Percentiles rank a stretch among this genome's conserved stretches.
These are phyloP conservation scores for Diospyros lotus DNA, from an alignment of 148 eudicot genomes.

Conservation along the genomic window DNA sequence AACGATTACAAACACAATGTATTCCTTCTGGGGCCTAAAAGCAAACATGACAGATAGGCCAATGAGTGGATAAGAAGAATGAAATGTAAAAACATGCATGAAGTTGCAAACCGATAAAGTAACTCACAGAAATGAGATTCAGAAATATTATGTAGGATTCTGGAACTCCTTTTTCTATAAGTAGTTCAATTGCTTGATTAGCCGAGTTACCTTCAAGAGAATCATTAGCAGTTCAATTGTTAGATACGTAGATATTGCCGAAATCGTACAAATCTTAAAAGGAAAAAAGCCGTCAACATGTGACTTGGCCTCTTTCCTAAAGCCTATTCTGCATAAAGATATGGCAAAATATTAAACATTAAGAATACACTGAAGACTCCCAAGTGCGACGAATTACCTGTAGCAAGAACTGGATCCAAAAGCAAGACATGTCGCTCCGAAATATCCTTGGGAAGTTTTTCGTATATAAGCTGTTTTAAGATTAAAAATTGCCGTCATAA, in stretches of 20 bases:
- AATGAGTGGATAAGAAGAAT: not conserved
- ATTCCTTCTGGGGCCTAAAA: constrained; percentile 92
- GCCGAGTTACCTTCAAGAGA: constrained; percentile 84
- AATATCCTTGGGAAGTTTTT: constrained; percentile 88
- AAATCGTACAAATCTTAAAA: too few species aligned
- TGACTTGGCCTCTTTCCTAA: not conserved
- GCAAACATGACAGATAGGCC: not conserved
- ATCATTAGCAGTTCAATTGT: not conserved
- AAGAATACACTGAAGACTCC: too few species aligned
- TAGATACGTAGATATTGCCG: too few species aligned
- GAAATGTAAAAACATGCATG: not conserved
- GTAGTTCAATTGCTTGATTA: constrained; percentile 85
- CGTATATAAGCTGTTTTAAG: constrained; percentile 80
- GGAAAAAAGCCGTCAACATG: not conserved
- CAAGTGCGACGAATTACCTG: constrained; percentile 44
- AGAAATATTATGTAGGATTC: constrained; percentile 90
- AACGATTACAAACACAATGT: constrained; percentile 76
- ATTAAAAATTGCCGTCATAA: constrained; percentile 1
- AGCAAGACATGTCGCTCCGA: constrained; percentile 96
- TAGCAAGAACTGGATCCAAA: constrained; percentile 93
- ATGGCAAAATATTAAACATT: not conserved
- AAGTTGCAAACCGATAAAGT: not conserved
- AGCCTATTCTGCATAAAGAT: not conserved
- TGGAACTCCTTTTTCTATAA: constrained; percentile 92
- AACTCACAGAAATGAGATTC: constrained; percentile 88